Conservation (phyloP, 2,329 filamentous ascomycete species). For the Aureobasidium sp. region DNA sequence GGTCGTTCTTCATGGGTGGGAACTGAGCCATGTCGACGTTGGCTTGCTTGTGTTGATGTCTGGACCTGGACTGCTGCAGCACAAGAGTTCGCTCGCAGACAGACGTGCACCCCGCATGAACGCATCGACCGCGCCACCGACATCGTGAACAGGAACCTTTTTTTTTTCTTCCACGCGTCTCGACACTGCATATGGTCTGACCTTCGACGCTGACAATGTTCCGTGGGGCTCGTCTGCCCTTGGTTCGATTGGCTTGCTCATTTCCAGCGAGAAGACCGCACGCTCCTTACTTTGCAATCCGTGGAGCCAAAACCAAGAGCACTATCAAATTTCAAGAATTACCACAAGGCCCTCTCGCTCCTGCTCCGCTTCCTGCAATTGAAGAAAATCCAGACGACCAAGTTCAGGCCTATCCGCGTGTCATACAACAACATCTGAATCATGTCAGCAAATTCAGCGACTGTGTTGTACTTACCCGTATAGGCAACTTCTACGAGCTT, state of each 20-base stretch:
- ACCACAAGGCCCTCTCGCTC: constrained; percentile 47
- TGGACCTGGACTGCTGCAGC: not conserved
- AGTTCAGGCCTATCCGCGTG: constrained; percentile 65
- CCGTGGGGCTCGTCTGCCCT: not conserved
- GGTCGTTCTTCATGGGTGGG: constrained; percentile 80
- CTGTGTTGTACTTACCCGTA: constrained; percentile 82
- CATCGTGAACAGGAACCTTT: not conserved
- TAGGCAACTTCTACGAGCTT: constrained; percentile 94
- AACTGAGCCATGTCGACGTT: constrained; percentile 44
- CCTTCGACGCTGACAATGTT: not conserved
- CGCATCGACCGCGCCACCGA: not conserved
- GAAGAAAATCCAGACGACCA: constrained; percentile 34
- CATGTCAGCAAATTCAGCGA: constrained; percentile 89
- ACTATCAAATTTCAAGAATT: constrained; percentile 36
- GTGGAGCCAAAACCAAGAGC: constrained; percentile 34
- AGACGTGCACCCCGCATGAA: not conserved
- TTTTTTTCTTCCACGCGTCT: not conserved
- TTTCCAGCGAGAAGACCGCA: not conserved
- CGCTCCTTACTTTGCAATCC: constrained; percentile 4
- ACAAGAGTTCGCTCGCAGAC: not conserved
- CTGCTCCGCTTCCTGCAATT: constrained; percentile 26
- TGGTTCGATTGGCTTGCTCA: not conserved
- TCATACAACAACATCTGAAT: constrained; percentile 74
- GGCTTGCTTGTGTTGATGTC: not conserved
- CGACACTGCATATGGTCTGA: not conserved